Evolutionary conservation across 2,329 filamentous ascomycete species (phyloP), one percentile per base, ranked within the genome.

Genomic region (Aspergillus piperis): DNA sequence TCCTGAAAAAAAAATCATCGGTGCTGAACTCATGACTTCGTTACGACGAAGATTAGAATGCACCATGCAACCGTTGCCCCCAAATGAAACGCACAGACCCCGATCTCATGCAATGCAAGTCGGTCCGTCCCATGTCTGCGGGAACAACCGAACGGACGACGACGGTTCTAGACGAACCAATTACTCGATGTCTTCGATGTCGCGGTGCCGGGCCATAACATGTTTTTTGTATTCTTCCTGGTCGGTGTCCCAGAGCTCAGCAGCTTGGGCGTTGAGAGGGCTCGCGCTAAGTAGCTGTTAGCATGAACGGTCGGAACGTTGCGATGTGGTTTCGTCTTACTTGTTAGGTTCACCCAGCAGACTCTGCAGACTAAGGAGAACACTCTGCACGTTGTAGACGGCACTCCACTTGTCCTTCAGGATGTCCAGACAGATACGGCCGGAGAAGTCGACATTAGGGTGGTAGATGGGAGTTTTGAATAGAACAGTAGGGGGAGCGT

Each of bases 381-480:
- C 91, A 50, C 90, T 96, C 77, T 96, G 91, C 63, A 96, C 92
- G 73, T 98, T 98, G 84, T 97, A 96, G 47, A 96, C 93, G 17
- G 95, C 92, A 61, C 92, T 96, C 95, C 95, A 99, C 82, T 97
- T 97, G 78, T 98, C 95, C 84, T 97, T 98, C 66, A 99, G 84
- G 68, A 99, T 99, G 73, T 99, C 96, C 62, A 99, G 84, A 77
- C 95, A 99, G 78, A 99, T 99, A 59, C 95, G 87, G 42, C 95
- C 95, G 3, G 90, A 93, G 81, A 99, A 97, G 80, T 99, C 95
- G 69, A 99, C 91, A 71, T 99, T 99, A 57, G 95, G 95, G 78
- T 99, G 95, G 83, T 98, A 99, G 79, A 99, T 97, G 39, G 95
- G 95, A 6, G 96, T 99, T 82, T 93, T 96, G 87, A 97, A 99